A percentile compares a stretch with the other conserved stretches of the same genome.
Conservation (phyloP, 441 rosid genomes). For the California macrophylla region DNA sequence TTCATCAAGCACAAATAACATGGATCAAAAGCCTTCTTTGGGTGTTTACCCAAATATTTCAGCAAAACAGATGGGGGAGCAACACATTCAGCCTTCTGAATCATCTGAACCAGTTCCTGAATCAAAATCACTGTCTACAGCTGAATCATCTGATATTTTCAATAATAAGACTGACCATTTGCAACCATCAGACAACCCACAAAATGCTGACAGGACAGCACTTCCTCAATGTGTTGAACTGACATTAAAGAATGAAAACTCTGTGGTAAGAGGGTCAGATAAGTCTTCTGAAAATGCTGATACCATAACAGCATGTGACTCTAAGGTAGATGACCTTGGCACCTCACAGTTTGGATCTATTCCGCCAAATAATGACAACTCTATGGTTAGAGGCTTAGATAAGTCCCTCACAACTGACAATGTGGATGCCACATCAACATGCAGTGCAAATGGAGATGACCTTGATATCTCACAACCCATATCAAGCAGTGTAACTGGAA, state of each 20-base stretch:
- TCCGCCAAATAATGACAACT: slow-evolving; percentile 18
- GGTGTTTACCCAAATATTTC: slow-evolving; percentile 25
- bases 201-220: slow-evolving; percentile 21
- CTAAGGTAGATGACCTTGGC: neutral
- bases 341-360: neutral
- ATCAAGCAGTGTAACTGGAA: slow-evolving; percentile 15
- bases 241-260: slow-evolving; percentile 16
- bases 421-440: slow-evolving; percentile 13
- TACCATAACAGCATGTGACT: neutral
- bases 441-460: slow-evolving; percentile 21
- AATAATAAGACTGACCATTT: slow-evolving; percentile 23
- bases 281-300: neutral
- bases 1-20: slow-evolving; percentile 24
- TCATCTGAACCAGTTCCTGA: slow-evolving; percentile 28
- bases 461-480: slow-evolving; percentile 21
- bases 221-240: slow-evolving; percentile 23
- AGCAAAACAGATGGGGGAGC: slow-evolving; percentile 19
- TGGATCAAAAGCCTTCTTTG: slow-evolving; percentile 23
- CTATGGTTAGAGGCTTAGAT: slow-evolving; percentile 21
- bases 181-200: slow-evolving; percentile 26
- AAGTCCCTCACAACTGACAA: slow-evolving; percentile 14
- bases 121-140: slow-evolving; percentile 25
- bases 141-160: slow-evolving; percentile 14
- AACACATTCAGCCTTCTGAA: slow-evolving; percentile 28
- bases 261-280: slow-evolving; percentile 7